Conservation (phyloP, 306 rosid genomes). For the Fragaria nilgerrensis region DNA sequence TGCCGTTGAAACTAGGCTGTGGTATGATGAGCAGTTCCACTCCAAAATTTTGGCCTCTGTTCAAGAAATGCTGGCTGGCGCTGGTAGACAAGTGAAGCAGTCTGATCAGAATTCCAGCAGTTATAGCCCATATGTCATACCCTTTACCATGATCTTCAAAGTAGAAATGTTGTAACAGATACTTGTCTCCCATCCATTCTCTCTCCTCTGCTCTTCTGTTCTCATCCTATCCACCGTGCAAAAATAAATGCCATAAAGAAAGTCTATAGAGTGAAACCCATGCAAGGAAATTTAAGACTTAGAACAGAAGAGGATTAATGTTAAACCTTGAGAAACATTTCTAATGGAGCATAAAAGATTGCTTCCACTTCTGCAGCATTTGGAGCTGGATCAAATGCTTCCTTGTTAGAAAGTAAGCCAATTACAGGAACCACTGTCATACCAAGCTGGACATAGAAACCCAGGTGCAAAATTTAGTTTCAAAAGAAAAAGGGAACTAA, state of each 20-base stretch:
- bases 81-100: constrained; percentile 56
- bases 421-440: constrained; percentile 71
- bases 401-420: constrained; percentile 56
- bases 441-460: constrained; percentile 45
- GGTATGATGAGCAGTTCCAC: constrained; percentile 26
- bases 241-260: constrained; percentile 23
- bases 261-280: constrained; percentile 1
- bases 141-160: constrained; percentile 46
- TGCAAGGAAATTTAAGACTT: constrained; percentile 1
- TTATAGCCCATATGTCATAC: constrained; percentile 82
- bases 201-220: constrained; percentile 70
- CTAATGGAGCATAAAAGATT: constrained; percentile 78
- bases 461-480: neutral
- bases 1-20: constrained; percentile 11
- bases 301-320: constrained; percentile 2
- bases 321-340: constrained; percentile 87
- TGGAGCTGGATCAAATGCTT: constrained; percentile 63
- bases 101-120: constrained; percentile 77
- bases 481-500: neutral
- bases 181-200: constrained; percentile 66
- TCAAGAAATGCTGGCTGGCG: constrained; percentile 72
- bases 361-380: constrained; percentile 76
- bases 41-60: constrained; percentile 66
- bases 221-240: constrained; percentile 51
- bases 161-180: constrained; percentile 63